Percentiles rank a stretch among this genome's conserved stretches.
These are phyloP conservation scores for Elsinoe fawcettii DNA, from an alignment of 2,329 filamentous ascomycete genomes.

Conservation along the genomic window DNA sequence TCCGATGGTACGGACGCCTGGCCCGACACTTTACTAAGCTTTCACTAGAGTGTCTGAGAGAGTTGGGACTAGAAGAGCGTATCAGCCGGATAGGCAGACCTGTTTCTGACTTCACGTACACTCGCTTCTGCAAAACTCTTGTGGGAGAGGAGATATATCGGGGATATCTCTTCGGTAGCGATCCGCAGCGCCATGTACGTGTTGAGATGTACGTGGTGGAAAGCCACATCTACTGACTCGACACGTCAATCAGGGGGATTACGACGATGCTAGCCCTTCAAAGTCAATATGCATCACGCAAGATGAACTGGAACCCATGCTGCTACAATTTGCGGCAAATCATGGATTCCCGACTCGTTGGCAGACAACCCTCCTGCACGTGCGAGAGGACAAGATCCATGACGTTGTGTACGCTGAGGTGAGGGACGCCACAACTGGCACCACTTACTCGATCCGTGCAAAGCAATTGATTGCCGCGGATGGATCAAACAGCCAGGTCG, in stretches of 20 bases:
- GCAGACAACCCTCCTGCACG: conserved; percentile 32
- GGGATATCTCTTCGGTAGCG: conserved; percentile 38
- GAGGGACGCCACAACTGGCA: conserved; percentile 30
- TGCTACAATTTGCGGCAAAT: conserved; percentile 32
- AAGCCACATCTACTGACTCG: background rate
- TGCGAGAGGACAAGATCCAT: conserved; percentile 26
- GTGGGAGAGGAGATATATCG: conserved; percentile 39
- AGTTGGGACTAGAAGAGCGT: conserved; percentile 37
- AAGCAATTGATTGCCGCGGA: conserved; percentile 55
- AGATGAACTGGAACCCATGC: conserved; percentile 37
- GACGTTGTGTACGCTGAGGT: conserved; percentile 30
- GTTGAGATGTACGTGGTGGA: background rate
- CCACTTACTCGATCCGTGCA: conserved; percentile 42
- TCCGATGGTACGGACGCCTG: background rate
- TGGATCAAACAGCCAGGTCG: conserved; percentile 42
- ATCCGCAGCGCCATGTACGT: conserved; percentile 26
- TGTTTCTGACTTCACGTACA: conserved; percentile 34
- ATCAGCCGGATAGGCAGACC: conserved; percentile 28
- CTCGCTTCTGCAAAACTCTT: conserved; percentile 39
- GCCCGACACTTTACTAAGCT: too few species aligned
- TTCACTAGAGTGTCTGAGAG: conserved; percentile 39
- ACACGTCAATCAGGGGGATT: conserved; percentile 29
- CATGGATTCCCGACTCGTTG: conserved; percentile 36
- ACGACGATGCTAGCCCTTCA: conserved; percentile 36
- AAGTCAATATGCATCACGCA: conserved; percentile 38